Conservation (phyloP, 305 asterid genomes). For the Solanum hybrid region DNA sequence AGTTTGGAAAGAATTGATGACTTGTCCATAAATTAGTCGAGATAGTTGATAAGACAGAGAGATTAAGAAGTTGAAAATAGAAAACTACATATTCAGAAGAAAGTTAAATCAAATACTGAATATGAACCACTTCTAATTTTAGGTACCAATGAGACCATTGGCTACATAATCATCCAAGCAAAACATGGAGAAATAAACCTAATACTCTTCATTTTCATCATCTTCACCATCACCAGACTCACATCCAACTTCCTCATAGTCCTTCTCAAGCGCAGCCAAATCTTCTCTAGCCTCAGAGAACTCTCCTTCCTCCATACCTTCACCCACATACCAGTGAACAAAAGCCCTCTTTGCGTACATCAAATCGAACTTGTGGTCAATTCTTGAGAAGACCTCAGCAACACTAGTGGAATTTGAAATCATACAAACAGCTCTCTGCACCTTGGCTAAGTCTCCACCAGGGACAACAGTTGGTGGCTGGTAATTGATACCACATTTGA, state of each 20-base stretch:
- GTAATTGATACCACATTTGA: slow-evolving; percentile 86
- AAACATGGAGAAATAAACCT: background rate
- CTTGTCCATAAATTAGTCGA: background rate
- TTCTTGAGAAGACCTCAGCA: slow-evolving; percentile 88
- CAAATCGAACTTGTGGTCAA: slow-evolving; percentile 75
- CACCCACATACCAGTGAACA: slow-evolving; percentile 93
- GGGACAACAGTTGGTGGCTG: slow-evolving; percentile 97
- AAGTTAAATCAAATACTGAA: background rate
- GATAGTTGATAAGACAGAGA: background rate
- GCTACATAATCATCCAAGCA: background rate
- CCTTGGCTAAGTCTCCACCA: slow-evolving; percentile 87
- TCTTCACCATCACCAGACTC: slow-evolving; percentile 89
- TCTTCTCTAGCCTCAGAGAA: slow-evolving; percentile 90
- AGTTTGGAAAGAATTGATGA: background rate
- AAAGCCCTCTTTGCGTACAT: slow-evolving; percentile 87
- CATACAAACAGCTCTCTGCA: slow-evolving; percentile 88
- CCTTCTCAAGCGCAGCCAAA: slow-evolving; percentile 86
- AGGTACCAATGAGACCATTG: slow-evolving; percentile 31
- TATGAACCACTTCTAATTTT: background rate
- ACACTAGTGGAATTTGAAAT: slow-evolving; percentile 88
- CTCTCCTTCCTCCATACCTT: slow-evolving; percentile 96
- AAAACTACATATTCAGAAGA: background rate
- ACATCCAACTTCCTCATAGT: slow-evolving; percentile 81
- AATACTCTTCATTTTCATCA: slow-evolving; percentile 61
- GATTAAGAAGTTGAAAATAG: background rate